Base-by-base conservation (phyloP, 768 basidiomycete genomes). In the Kwoniella botswanensis region DNA sequence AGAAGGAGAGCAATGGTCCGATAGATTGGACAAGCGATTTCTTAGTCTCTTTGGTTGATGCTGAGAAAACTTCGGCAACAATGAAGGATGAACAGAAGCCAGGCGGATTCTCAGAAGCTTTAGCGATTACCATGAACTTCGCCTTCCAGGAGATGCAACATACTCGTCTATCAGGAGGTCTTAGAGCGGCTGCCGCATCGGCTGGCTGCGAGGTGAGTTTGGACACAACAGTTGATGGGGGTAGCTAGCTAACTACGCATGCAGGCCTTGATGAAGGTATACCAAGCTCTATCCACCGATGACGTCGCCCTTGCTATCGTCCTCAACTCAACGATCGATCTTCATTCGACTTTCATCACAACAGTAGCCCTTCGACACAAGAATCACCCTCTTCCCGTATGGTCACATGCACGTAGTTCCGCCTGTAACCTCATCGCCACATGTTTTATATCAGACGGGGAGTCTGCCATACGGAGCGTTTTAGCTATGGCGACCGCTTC, bases 81-180 rank as follows among this genome's bases (percentile, higher is more conserved):
- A 21, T 44, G 15, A 50, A 41, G 10, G 68, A 65, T 41, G 60
- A 13, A 2, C 42, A 63, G 21, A 35, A 5, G 29, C 54, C 41
- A 13, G 50, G 84, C 29, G 83, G 85, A 35, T 91, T 86, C 80
- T 85, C 85, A n/a, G 89, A 90, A 63, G 86, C 91, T n/a, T 84
- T 95, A 42, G 90, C 90, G 9, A 90, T 89, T 79, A 86, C 91
- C 46, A 84, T 89, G 15, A 88, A 89, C 71, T 90, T 92, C 71
- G 86, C 94, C 63, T 91, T 90, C 80, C 92, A 92, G 78, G 90
- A 92, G 73, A 83, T 92, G 21, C 93, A 94, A 78, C 92, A 93
- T 73, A 88, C 90, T 67, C 87, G 91, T 3, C 91, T 92, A 78
- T 82, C 85, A 60, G 84, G 70, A 1, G 42, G 86, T 26, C 84